A percentile compares a stretch with the other conserved stretches of the same genome.
phyloP scores from a whole-genome alignment of 352 stramenopile species.

The Globisporangium alternatum region DNA sequence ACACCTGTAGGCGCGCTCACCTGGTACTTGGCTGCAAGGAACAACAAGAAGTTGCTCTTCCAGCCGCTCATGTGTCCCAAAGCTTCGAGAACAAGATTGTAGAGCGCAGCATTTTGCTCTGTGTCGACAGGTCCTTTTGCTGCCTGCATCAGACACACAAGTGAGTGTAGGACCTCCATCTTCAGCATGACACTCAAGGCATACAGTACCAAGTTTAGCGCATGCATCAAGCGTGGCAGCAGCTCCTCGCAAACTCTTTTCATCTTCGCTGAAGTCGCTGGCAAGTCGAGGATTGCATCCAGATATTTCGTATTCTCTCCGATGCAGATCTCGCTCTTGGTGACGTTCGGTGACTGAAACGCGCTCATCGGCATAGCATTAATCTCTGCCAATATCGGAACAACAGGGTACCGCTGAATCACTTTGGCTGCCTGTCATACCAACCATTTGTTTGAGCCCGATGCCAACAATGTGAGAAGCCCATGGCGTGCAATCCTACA shows the following conservation, averaged over 20 bases:
- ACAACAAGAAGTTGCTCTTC: conserved; percentile 56
- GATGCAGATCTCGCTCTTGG: conserved; percentile 19
- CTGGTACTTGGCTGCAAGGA: conserved; percentile 59
- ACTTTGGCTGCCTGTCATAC: conserved; percentile 34
- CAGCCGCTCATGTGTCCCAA: conserved; percentile 42
- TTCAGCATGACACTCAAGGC: not conserved
- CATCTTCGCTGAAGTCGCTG: conserved; percentile 22
- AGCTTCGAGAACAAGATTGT: conserved; percentile 28
- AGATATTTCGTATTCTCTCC: conserved; percentile 19
- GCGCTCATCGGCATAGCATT: conserved; percentile 37
- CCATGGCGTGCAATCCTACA: not conserved
- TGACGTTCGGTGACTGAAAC: conserved; percentile 14
- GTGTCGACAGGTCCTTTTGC: not conserved
- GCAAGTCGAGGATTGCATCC: conserved; percentile 29
- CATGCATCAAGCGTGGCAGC: conserved; percentile 34
- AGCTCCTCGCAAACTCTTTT: conserved; percentile 32
- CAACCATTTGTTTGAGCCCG: not conserved
- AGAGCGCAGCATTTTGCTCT: conserved; percentile 28
- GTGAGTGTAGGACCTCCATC: not conserved
- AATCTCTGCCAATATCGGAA: conserved; percentile 51
- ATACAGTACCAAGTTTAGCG: conserved; percentile 40
- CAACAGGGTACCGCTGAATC: conserved; percentile 38
- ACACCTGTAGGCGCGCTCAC: conserved; percentile 13
- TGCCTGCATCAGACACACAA: not conserved
- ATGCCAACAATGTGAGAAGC: not conserved